A percentile compares a stretch with the other conserved stretches of the same genome.
These are phyloP conservation scores for Metschnikowia chrysomelidarum DNA, from an alignment of 805 yeast species.

Conservation along the genomic window DNA sequence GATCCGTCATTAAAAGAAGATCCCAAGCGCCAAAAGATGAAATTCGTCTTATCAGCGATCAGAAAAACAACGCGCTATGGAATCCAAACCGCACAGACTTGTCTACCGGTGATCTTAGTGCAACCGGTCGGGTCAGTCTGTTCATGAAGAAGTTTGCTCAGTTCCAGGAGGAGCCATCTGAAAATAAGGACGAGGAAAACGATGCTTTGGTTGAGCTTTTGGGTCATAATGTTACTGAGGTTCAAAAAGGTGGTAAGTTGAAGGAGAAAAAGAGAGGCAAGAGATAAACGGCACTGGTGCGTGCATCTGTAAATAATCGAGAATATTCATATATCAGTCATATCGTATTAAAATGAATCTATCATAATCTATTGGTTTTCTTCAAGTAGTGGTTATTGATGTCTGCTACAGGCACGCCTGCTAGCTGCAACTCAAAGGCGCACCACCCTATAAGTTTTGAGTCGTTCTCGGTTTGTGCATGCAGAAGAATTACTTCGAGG, in stretches of 20 bases:
- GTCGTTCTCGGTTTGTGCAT: conserved; percentile 27
- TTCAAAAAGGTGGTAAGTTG: conserved; percentile 55
- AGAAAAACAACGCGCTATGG: conserved; percentile 84
- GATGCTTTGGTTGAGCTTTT: conserved; percentile 60
- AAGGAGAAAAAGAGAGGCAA: conserved; percentile 41
- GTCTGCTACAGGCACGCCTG: conserved; percentile 22
- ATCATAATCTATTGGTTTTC: background rate
- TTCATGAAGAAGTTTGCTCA: conserved; percentile 65
- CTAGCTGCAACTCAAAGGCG: conserved; percentile 27
- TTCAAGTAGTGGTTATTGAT: conserved; percentile 6
- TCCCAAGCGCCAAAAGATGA: conserved; percentile 89
- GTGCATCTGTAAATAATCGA: conserved; percentile 9
- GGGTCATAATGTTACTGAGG: conserved; percentile 55
- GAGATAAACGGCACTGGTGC: conserved; percentile 18
- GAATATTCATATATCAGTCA: no score
- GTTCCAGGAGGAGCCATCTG: conserved; percentile 31
- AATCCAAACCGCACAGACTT: conserved; percentile 82
- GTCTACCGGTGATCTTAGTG: conserved; percentile 71
- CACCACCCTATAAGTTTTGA: conserved; percentile 26
- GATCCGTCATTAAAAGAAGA: conserved; percentile 80
- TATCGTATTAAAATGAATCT: no score
- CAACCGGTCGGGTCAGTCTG: conserved; percentile 75
- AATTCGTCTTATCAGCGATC: conserved; percentile 81
- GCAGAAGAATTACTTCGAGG: conserved; percentile 22
- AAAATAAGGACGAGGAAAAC: conserved; percentile 28